A percentile compares a stretch with the other conserved stretches of the same genome.
Conservation (phyloP, 108 stramenopile species). For the Cyclotella choctawhatcheeana region DNA sequence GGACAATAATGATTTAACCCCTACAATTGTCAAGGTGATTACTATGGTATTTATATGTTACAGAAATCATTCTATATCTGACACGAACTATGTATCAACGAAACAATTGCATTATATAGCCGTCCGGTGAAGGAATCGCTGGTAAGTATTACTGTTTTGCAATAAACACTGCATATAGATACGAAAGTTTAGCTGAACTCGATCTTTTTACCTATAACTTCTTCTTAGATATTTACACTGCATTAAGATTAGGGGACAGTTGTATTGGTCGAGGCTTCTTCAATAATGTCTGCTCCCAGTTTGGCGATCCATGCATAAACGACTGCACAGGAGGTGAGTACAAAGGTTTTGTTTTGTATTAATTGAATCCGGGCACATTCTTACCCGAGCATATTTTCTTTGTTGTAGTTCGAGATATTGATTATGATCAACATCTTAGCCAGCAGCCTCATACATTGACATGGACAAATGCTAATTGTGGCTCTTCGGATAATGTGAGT, state of each 20-base stretch:
- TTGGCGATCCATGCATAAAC: constrained; percentile 5
- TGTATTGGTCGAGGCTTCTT: constrained; percentile 33
- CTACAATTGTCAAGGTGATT: neutral
- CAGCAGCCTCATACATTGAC: neutral
- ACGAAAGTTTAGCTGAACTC: too few species aligned
- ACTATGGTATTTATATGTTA: neutral
- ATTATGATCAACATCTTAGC: constrained; percentile 1
- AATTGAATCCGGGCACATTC: too few species aligned
- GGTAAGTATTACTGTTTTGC: too few species aligned
- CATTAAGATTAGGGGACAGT: constrained; percentile 14
- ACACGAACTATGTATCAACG: too few species aligned
- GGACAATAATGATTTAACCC: constrained; percentile 19
- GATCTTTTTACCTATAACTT: too few species aligned
- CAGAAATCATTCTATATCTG: too few species aligned
- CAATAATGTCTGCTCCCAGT: neutral
- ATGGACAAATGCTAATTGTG: constrained; percentile 14
- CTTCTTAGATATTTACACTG: constrained; percentile 28
- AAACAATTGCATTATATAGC: constrained; percentile 10
- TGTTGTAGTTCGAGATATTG: constrained; percentile 28
- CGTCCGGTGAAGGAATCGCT: constrained; percentile 34
- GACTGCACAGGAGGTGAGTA: constrained; percentile 14
- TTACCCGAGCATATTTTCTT: too few species aligned
- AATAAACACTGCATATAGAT: too few species aligned
- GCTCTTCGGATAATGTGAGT: neutral
- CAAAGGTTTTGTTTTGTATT: too few species aligned